These are phyloP conservation scores for Quercus lobata DNA, from an alignment of 331 rosid species.

Conservation along the genomic window DNA sequence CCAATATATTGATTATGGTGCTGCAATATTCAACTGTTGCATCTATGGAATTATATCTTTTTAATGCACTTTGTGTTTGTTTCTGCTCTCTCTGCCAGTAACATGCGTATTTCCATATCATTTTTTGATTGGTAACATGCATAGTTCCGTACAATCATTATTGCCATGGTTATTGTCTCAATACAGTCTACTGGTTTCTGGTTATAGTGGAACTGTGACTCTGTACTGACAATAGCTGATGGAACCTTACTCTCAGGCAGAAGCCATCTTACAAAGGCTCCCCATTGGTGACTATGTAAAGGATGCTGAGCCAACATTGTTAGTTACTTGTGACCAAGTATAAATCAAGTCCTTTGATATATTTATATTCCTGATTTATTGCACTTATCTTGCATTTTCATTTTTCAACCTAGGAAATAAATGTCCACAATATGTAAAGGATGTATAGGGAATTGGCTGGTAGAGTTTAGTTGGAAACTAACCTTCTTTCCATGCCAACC, in stretches of 20 bases:
- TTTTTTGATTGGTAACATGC: not conserved
- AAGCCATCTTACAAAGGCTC: conserved; percentile 73
- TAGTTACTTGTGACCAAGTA: conserved; percentile 98
- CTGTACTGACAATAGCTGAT: conserved; percentile 35
- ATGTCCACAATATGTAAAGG: not conserved
- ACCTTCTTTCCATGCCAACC: too few species aligned
- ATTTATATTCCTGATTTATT: conserved; percentile 19
- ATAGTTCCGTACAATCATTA: not conserved
- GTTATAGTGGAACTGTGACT: conserved; percentile 26
- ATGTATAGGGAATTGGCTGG: too few species aligned
- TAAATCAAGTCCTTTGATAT: conserved; percentile 39
- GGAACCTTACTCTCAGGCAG: conserved; percentile 77
- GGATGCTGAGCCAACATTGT: conserved; percentile 67
- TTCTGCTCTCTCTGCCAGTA: not conserved
- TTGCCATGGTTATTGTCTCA: not conserved
- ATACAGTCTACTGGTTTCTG: conserved; percentile 15
- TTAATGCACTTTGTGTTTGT: not conserved
- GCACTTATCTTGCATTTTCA: conserved; percentile 4
- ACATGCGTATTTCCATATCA: too few species aligned
- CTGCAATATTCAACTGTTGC: not conserved
- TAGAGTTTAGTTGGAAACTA: too few species aligned
- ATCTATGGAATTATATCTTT: not conserved
- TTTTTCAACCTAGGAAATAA: conserved; percentile 1
- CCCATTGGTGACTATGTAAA: conserved; percentile 61
- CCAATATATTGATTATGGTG: not conserved